A percentile compares a stretch with the other conserved stretches of the same genome.
These are phyloP conservation scores for Bipolaris zeicola DNA, from an alignment of 2,329 filamentous ascomycete species.

Conservation along the genomic window DNA sequence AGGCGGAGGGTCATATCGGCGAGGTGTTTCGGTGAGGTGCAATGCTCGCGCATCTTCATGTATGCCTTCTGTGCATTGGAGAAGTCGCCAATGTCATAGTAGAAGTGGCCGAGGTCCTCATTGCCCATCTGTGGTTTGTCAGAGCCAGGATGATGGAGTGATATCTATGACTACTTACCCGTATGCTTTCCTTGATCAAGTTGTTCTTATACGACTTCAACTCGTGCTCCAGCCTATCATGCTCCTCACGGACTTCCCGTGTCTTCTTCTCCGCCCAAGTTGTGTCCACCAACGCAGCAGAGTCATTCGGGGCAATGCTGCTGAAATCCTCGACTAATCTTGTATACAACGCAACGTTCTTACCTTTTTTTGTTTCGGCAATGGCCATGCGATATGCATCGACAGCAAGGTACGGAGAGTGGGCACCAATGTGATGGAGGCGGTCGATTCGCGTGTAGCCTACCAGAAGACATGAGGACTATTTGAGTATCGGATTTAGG, in stretches of 20 bases:
- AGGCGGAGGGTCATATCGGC: conserved; percentile 81
- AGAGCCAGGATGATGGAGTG: background rate
- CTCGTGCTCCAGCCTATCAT: conserved; percentile 78
- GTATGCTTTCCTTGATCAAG: conserved; percentile 93
- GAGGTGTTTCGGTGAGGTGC: conserved; percentile 81
- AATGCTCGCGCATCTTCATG: conserved; percentile 86
- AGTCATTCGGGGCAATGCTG: conserved; percentile 67
- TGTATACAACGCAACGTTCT: conserved; percentile 73
- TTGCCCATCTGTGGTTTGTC: conserved; percentile 77
- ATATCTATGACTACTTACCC: conserved; percentile 59
- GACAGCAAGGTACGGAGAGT: conserved; percentile 73
- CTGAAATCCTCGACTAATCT: conserved; percentile 70
- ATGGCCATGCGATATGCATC: conserved; percentile 84
- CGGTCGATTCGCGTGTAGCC: conserved; percentile 82
- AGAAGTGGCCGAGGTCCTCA: conserved; percentile 86
- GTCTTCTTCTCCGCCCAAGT: conserved; percentile 76
- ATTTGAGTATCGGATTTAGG: background rate
- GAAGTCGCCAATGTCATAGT: conserved; percentile 78
- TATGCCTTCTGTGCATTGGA: conserved; percentile 76
- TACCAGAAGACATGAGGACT: conserved; percentile 43
- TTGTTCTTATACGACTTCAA: conserved; percentile 96
- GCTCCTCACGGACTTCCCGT: conserved; percentile 70
- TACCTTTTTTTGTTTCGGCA: conserved; percentile 74
- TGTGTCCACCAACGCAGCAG: conserved; percentile 69
- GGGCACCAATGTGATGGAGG: conserved; percentile 78